These are phyloP conservation scores for Talaromyces ruber DNA, from an alignment of 495 filamentous ascomycete genomes.

Conservation along the genomic window DNA sequence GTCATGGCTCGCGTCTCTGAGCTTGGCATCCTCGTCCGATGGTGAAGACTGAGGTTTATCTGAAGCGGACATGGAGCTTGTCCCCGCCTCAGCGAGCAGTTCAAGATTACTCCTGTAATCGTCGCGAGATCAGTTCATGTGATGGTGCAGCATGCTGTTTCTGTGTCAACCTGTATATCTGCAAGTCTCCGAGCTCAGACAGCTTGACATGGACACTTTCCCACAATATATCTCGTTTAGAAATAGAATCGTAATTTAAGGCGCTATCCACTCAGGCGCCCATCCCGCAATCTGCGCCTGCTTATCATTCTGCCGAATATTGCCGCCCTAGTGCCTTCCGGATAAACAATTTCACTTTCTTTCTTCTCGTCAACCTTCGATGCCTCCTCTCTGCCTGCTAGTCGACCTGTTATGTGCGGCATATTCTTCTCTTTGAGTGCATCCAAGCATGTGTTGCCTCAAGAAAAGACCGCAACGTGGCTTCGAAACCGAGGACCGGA, in stretches of 20 bases:
- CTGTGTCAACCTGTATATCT: neutral
- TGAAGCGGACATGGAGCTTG: neutral
- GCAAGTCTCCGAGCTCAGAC: neutral
- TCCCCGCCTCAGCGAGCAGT: neutral
- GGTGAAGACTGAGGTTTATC: neutral
- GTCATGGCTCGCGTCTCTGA: neutral
- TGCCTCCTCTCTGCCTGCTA: neutral
- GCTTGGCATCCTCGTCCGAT: neutral
- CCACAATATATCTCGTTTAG: neutral
- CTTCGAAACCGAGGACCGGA: slow-evolving; percentile 51
- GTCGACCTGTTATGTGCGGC: slow-evolving; percentile 47
- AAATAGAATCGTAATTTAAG: neutral
- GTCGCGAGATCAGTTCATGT: neutral
- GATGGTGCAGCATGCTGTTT: neutral
- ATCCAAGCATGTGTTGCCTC: slow-evolving; percentile 20
- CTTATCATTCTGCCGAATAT: slow-evolving; percentile 3
- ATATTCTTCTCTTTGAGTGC: slow-evolving; percentile 51
- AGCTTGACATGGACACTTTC: neutral
- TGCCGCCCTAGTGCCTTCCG: neutral
- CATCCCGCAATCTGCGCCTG: neutral
- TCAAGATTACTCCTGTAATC: neutral
- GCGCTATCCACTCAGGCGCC: neutral
- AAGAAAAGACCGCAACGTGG: slow-evolving; percentile 29
- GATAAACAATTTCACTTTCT: neutral
- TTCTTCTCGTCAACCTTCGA: neutral